Percentiles rank a stretch among this genome's conserved stretches.
phyloP scores from a whole-genome alignment of 805 yeast species.

The Wickerhamomyces strasburgensis region DNA sequence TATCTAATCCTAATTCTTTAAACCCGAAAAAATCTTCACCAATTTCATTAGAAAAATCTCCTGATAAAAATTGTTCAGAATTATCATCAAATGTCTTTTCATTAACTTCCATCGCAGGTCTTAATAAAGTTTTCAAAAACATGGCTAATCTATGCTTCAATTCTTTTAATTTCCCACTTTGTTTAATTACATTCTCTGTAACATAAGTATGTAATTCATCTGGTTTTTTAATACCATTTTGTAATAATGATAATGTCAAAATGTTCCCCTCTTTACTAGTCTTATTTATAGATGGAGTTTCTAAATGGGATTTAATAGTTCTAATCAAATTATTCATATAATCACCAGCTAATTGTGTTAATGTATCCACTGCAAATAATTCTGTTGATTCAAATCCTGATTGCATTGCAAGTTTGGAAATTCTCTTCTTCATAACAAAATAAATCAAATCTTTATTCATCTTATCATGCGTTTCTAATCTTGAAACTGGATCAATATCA shows the following conservation, averaged over 20 bases:
- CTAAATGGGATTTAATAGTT: conserved; percentile 66
- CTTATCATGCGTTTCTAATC: conserved; percentile 63
- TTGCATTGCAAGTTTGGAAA: conserved; percentile 81
- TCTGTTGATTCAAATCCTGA: conserved; percentile 87
- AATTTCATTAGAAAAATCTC: conserved; percentile 87
- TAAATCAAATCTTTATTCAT: conserved; percentile 57
- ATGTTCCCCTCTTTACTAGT: conserved; percentile 38
- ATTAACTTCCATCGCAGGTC: conserved; percentile 70
- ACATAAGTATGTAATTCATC: conserved; percentile 71
- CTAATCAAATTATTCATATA: conserved; percentile 71
- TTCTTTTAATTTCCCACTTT: conserved; percentile 63
- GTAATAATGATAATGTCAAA: conserved; percentile 60
- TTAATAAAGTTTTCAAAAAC: conserved; percentile 71
- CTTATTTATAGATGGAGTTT: conserved; percentile 42
- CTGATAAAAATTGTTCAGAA: conserved; percentile 90
- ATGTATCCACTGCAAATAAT: conserved; percentile 66
- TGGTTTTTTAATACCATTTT: conserved; percentile 80
- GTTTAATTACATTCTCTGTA: conserved; percentile 65
- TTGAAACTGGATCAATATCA: conserved; percentile 82
- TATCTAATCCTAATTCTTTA: conserved; percentile 87
- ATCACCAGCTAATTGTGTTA: conserved; percentile 80
- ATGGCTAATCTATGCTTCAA: conserved; percentile 59
- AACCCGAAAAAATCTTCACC: conserved; percentile 99
- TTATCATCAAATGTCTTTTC: conserved; percentile 83
- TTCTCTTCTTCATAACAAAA: conserved; percentile 60